Percentiles rank a stretch among this genome's conserved stretches.
Evolutionary conservation across 768 basidiomycete genomes (phyloP).

Genomic region (Boletus reticuloceps): DNA sequence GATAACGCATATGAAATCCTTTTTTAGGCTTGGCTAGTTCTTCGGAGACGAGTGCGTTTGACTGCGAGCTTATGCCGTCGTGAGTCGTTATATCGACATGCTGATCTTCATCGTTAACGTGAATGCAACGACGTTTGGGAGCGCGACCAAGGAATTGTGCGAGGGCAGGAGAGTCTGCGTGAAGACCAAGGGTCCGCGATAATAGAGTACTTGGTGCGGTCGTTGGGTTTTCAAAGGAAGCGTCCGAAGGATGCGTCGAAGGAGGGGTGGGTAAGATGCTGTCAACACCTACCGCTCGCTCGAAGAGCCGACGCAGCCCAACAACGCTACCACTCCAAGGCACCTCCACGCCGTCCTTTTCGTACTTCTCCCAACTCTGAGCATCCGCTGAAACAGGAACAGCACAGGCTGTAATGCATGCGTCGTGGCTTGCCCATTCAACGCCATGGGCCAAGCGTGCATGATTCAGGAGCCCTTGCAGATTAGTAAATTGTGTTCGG

Average conservation of each 20-base stretch:
- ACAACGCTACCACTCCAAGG: slow-evolving; percentile 37
- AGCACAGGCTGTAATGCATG: slow-evolving; percentile 47
- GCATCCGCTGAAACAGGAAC: slow-evolving; percentile 33
- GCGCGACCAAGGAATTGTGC: slow-evolving; percentile 49
- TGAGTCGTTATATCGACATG: slow-evolving; percentile 33
- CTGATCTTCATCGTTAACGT: slow-evolving; percentile 33
- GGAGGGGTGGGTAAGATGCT: slow-evolving; percentile 14
- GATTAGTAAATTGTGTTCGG: slow-evolving; percentile 47
- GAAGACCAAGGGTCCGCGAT: slow-evolving; percentile 47
- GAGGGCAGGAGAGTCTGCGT: slow-evolving; percentile 49
- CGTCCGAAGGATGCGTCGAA: not conserved
- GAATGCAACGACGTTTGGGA: slow-evolving; percentile 41
- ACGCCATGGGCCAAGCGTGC: slow-evolving; percentile 47
- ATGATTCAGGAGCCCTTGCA: slow-evolving; percentile 53
- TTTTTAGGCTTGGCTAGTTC: slow-evolving; percentile 1
- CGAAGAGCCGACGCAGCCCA: slow-evolving; percentile 46
- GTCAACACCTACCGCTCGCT: slow-evolving; percentile 46
- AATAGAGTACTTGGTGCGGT: slow-evolving; percentile 37
- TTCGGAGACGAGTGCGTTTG: not conserved
- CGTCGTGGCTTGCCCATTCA: slow-evolving; percentile 51
- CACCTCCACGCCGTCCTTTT: slow-evolving; percentile 38
- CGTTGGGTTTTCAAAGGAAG: slow-evolving; percentile 4
- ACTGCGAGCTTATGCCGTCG: slow-evolving; percentile 1
- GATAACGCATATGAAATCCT: slow-evolving; percentile 38
- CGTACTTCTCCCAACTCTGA: slow-evolving; percentile 33